A percentile compares a stretch with the other conserved stretches of the same genome.
Evolutionary conservation across 306 rosid genomes (phyloP).

Genomic region (Acacia confusa): DNA sequence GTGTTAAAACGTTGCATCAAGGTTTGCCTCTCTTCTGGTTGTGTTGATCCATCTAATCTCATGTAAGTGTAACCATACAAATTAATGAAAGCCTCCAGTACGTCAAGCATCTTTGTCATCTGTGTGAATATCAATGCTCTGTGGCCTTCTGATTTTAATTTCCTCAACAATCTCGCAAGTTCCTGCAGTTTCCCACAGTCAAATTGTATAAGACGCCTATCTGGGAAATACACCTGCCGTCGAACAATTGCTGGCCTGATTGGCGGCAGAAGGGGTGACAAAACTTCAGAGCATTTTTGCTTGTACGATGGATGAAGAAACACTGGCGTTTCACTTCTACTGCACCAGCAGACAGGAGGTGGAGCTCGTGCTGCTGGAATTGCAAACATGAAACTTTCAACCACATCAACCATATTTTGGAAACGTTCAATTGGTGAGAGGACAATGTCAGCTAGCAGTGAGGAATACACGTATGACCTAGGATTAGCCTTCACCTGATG

Average conservation of each 20-base stretch:
- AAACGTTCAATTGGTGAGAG: slow-evolving; percentile 94
- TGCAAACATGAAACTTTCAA: slow-evolving; percentile 95
- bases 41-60: slow-evolving; percentile 98
- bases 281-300: slow-evolving; percentile 62
- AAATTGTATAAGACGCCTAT: slow-evolving; percentile 94
- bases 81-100: slow-evolving; percentile 92
- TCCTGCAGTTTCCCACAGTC: slow-evolving; percentile 97
- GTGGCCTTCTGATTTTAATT: slow-evolving; percentile 89
- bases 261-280: slow-evolving; percentile 79
- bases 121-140: slow-evolving; percentile 93
- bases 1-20: slow-evolving; percentile 96
- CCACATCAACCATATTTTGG: slow-evolving; percentile 64
- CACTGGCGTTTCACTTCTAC: slow-evolving; percentile 56
- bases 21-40: slow-evolving; percentile 96
- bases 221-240: slow-evolving; percentile 96
- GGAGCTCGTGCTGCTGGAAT: slow-evolving; percentile 97
- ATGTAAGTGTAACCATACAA: slow-evolving; percentile 97
- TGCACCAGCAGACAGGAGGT: slow-evolving; percentile 85
- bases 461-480: slow-evolving; percentile 68
- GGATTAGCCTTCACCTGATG: slow-evolving; percentile 67
- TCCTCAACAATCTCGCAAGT: slow-evolving; percentile 80
- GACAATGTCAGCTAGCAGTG: slow-evolving; percentile 78
- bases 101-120: slow-evolving; percentile 98
- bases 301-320: slow-evolving; percentile 65
- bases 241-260: slow-evolving; percentile 95